Percentiles rank a stretch among this genome's conserved stretches.
phyloP scores from a whole-genome alignment of 116 monocot species.

The Iris pallida region DNA sequence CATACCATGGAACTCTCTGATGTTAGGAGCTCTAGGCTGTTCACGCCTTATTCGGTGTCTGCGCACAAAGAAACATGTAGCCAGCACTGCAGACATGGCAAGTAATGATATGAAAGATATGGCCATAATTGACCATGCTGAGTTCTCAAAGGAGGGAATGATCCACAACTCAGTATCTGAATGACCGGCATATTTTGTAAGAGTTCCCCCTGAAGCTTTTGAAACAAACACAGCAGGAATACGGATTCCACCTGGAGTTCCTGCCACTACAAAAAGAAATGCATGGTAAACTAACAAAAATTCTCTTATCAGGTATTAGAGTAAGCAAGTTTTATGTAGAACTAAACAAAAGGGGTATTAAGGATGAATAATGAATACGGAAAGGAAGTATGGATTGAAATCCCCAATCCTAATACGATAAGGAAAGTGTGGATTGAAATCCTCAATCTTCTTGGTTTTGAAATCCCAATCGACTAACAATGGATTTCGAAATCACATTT shows the following conservation, averaged over 20 bases:
- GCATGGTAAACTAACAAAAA: neutral
- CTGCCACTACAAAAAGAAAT: constrained; percentile 54
- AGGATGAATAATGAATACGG: too few species aligned
- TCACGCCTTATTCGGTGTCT: constrained; percentile 65
- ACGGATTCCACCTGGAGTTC: constrained; percentile 56
- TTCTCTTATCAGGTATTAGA: too few species aligned
- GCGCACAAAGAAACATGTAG: constrained; percentile 88
- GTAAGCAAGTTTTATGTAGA: too few species aligned
- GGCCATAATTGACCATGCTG: constrained; percentile 85
- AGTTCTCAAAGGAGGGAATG: constrained; percentile 70
- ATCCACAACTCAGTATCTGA: constrained; percentile 68
- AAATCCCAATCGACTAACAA: too few species aligned
- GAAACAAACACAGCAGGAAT: constrained; percentile 84
- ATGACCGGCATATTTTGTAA: constrained; percentile 51
- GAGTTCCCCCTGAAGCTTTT: constrained; percentile 60
- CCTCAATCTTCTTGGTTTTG: too few species aligned
- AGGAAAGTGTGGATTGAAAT: too few species aligned
- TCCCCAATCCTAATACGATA: too few species aligned
- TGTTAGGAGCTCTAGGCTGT: constrained; percentile 30
- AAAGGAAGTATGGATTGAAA: too few species aligned
- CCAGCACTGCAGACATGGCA: constrained; percentile 77
- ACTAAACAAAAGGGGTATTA: too few species aligned
- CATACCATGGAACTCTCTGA: constrained; percentile 85
- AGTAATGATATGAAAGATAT: constrained; percentile 81
- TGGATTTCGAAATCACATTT: too few species aligned